phyloP scores from a whole-genome alignment of 225 moss, liverwort and hornwort species.

The Pseudisothecium myosuroides region DNA sequence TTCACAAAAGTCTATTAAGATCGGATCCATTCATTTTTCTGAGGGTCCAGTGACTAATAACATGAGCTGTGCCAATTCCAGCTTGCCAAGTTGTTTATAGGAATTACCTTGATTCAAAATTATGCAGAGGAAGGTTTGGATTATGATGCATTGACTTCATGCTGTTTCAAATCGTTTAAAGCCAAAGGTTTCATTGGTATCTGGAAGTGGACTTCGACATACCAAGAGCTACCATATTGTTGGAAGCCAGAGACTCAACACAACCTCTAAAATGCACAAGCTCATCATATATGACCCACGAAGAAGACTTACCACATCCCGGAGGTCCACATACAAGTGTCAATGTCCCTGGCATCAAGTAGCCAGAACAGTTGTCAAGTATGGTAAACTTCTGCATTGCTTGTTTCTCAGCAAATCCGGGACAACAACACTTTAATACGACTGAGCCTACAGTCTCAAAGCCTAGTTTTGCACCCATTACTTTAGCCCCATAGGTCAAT shows the following conservation, averaged over 20 bases:
- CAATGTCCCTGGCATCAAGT: slow-evolving; percentile 86
- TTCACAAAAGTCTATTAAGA: background rate
- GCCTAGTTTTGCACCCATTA: slow-evolving; percentile 43
- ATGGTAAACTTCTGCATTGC: slow-evolving; percentile 50
- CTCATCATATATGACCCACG: background rate
- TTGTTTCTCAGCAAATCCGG: slow-evolving; percentile 38
- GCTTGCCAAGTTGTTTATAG: background rate
- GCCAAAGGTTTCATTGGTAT: background rate
- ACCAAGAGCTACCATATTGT: background rate
- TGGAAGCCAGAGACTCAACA: background rate
- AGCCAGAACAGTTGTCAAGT: slow-evolving; percentile 78
- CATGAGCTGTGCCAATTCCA: background rate
- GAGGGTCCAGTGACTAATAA: background rate
- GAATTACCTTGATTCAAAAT: background rate
- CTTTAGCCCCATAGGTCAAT: slow-evolving; percentile 47
- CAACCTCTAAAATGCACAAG: background rate
- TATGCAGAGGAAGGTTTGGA: background rate
- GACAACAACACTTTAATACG: slow-evolving; percentile 40
- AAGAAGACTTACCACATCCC: slow-evolving; percentile 54
- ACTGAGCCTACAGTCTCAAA: slow-evolving; percentile 72
- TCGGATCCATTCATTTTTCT: background rate
- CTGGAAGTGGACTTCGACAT: background rate
- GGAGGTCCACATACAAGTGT: slow-evolving; percentile 93
- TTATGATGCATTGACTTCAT: background rate
- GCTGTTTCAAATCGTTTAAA: background rate